Percentiles rank a stretch among this genome's conserved stretches.
These are phyloP conservation scores for Carex sylvatica DNA, from an alignment of 202 grass and related monocot genomes.

Conservation along the genomic window DNA sequence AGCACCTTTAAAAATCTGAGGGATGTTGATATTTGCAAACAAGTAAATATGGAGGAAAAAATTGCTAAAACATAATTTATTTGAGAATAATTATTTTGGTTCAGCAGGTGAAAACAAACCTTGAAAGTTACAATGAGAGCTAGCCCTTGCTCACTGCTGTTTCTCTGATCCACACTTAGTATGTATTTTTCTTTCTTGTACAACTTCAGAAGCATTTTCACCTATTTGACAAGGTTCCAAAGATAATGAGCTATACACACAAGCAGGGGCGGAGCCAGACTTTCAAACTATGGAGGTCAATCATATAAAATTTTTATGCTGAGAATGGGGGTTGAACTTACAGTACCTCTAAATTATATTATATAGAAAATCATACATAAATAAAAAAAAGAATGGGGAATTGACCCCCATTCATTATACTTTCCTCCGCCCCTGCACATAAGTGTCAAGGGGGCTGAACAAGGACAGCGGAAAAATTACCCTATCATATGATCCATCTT, in stretches of 20 bases:
- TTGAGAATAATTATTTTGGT: not conserved
- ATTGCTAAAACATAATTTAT: not conserved
- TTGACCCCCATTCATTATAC: too few relatives aligned
- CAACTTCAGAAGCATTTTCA: constrained; percentile 53
- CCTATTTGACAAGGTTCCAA: constrained; percentile 35
- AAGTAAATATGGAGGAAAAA: not conserved
- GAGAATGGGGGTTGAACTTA: too few relatives aligned
- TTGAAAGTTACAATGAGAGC: constrained; percentile 69
- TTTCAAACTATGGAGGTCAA: too few relatives aligned
- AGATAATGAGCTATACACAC: constrained; percentile 7
- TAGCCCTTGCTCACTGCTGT: constrained; percentile 18
- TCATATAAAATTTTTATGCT: too few relatives aligned
- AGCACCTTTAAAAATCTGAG: not conserved
- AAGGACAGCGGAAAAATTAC: constrained; percentile 30
- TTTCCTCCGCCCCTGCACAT: too few relatives aligned
- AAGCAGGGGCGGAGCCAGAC: too few relatives aligned
- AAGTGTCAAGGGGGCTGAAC: not conserved
- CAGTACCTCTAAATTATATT: too few relatives aligned
- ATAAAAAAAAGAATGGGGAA: too few relatives aligned
- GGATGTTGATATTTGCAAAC: not conserved
- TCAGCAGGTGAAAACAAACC: constrained; percentile 27
- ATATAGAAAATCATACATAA: too few relatives aligned
- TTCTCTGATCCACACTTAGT: constrained; percentile 44
- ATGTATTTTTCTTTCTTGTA: constrained; percentile 77
- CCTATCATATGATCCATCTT: constrained; percentile 41